Evolutionary conservation across 306 rosid genomes (phyloP), one percentile per base, ranked within the genome.

Genomic region (Urtica urens): DNA sequence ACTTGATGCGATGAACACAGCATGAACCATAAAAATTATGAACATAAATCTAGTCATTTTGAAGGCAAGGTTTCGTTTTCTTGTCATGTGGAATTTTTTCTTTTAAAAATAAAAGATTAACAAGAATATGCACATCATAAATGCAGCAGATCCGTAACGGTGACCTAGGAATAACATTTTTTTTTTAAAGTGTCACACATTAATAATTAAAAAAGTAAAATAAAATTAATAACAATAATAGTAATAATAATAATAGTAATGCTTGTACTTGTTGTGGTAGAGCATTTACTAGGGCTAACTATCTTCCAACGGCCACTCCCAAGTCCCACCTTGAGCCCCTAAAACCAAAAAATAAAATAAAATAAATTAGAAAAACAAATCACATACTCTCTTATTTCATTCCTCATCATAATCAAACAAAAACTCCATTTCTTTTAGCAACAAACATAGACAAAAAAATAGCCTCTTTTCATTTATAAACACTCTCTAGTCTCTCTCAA

Each of bases 271-370:
- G n/a, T n/a, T n/a, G n/a, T n/a, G n/a, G n/a, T n/a, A n/a, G n/a
- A 35, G 57, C 73, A 68, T 77, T 74, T 38, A 66, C 46, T 67
- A 22, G 73, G 57, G 67, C 24, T 62, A 49, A 47, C 65, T 68
- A 38, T 15, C 39, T 18, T 15, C 58, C 67, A 56, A 55, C 66
- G 63, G 52, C 63, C 57, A 38, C 27, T 38, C 46, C 12, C 41
- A 3, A 38, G 23, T 38, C 46, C 12, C 41, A 3, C 33, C 57
- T 41, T 22, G 54, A 66, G 75, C 62, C 65, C 64, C 61, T 17
- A 66, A 65, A 45, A 17, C 15, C 25, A 28, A 10, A n/a, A n/a
- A n/a, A n/a, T n/a, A n/a, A n/a, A n/a, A n/a, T n/a, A n/a, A n/a
- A n/a, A n/a, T n/a, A n/a, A n/a, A n/a, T n/a, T n/a, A n/a, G n/a